Evolutionary conservation across 75 land plant species (phyloP).

Genomic region (Cunninghamia lanceolata): DNA sequence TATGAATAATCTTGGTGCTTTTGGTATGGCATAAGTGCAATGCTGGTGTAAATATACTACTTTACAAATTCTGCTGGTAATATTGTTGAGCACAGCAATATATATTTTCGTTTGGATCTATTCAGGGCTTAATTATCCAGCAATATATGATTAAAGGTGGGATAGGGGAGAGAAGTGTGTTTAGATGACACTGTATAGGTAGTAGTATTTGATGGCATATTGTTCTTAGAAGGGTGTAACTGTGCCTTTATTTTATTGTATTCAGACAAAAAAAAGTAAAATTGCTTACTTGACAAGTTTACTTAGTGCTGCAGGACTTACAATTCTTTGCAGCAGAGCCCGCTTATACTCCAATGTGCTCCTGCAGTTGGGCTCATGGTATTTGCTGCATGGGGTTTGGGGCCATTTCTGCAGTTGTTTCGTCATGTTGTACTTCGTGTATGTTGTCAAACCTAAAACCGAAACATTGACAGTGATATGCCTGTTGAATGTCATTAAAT

Average conservation of each 20-base stretch:
- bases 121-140: not conserved
- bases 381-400: conserved; percentile 79
- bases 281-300: not conserved
- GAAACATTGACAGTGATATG: not conserved
- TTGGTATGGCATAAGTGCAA: not conserved
- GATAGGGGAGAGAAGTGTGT: not conserved
- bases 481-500: not conserved
- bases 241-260: not conserved
- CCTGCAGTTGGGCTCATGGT: conserved; percentile 68
- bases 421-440: conserved; percentile 57
- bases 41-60: not conserved
- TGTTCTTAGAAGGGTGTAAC: not conserved
- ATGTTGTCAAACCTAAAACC: conserved; percentile 15
- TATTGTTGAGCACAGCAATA: not conserved
- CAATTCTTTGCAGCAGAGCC: conserved; percentile 30
- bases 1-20: not conserved
- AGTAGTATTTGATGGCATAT: not conserved
- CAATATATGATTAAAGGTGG: not conserved
- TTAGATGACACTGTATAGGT: not conserved
- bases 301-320: conserved; percentile 33
- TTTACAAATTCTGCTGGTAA: not conserved
- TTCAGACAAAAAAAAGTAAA: not conserved
- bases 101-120: not conserved
- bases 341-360: conserved; percentile 40
- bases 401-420: conserved; percentile 50